A percentile compares a stretch with the other conserved stretches of the same genome.
These are phyloP conservation scores for Trichoderma erinaceum DNA, from an alignment of 495 filamentous ascomycete genomes.

Conservation along the genomic window DNA sequence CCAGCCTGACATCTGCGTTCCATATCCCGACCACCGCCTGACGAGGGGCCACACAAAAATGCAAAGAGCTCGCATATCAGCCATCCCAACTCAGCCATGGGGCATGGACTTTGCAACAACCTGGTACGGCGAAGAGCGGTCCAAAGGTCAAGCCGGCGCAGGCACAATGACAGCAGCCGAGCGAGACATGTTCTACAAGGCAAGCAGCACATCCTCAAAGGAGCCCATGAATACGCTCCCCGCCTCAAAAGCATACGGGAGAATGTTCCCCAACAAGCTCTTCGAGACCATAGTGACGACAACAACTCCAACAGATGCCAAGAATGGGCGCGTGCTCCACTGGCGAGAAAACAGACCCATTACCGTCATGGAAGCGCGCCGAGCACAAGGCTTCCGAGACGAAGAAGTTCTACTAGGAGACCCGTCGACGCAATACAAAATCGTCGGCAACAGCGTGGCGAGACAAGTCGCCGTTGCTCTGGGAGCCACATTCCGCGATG, in stretches of 20 bases:
- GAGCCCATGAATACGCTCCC: background rate
- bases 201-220: background rate
- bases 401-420: constrained; percentile 59
- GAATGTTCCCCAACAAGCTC: constrained; percentile 45
- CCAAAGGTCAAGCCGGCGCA: background rate
- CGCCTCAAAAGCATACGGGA: constrained; percentile 39
- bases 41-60: constrained; percentile 26
- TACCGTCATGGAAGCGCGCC: constrained; percentile 54
- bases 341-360: constrained; percentile 53
- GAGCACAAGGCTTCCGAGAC: constrained; percentile 63
- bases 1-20: constrained; percentile 46
- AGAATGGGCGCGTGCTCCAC: constrained; percentile 47
- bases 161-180: constrained; percentile 36
- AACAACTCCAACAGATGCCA: constrained; percentile 39
- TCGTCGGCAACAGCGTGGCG: constrained; percentile 69
- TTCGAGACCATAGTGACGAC: constrained; percentile 53
- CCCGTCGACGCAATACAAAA: constrained; percentile 46
- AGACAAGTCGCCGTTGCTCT: constrained; percentile 55
- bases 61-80: constrained; percentile 29
- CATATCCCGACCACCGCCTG: constrained; percentile 59
- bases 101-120: constrained; percentile 43
- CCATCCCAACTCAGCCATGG: constrained; percentile 39
- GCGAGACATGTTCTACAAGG: constrained; percentile 28
- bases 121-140: constrained; percentile 27
- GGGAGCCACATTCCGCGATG: constrained; percentile 54